A percentile compares a stretch with the other conserved stretches of the same genome.
These are phyloP conservation scores for Trypanosoma caninum DNA, from an alignment of 208 protist genomes.

Conservation along the genomic window DNA sequence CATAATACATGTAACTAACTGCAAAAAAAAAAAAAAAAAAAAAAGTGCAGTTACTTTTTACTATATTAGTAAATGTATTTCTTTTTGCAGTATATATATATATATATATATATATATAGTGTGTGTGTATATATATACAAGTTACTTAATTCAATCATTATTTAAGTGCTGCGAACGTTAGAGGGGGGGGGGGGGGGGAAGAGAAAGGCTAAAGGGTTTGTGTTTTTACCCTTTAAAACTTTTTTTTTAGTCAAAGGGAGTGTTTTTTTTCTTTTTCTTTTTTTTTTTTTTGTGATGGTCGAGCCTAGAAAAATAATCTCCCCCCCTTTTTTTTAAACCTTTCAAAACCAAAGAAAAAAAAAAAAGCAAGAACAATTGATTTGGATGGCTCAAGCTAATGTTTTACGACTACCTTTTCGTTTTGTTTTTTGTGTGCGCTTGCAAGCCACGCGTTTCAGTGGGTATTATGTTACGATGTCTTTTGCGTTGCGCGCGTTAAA, in stretches of 20 bases:
- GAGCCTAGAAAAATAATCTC: no score
- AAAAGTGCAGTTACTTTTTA: background rate
- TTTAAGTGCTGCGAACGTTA: no score
- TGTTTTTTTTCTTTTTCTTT: no score
- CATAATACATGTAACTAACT: no score
- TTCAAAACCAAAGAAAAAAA: no score
- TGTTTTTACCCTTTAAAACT: background rate
- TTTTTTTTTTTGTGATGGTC: no score
- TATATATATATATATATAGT: no score
- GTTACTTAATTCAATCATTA: no score
- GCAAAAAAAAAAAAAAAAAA: background rate
- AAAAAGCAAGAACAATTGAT: no score
- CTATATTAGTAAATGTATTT: background rate
- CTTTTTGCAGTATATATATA: no score
- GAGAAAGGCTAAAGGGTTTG: background rate
- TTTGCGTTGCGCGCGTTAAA: constrained; percentile 16
- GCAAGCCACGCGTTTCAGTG: background rate
- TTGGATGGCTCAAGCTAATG: no score
- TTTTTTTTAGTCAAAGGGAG: background rate
- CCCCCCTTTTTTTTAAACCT: background rate
- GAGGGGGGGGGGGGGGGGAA: background rate
- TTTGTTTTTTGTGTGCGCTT: background rate
- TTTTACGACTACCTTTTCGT: background rate
- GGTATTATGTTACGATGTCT: background rate
- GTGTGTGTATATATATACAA: no score